Conservation (phyloP, 2,329 filamentous ascomycete genomes). For the Truncatella angustata region DNA sequence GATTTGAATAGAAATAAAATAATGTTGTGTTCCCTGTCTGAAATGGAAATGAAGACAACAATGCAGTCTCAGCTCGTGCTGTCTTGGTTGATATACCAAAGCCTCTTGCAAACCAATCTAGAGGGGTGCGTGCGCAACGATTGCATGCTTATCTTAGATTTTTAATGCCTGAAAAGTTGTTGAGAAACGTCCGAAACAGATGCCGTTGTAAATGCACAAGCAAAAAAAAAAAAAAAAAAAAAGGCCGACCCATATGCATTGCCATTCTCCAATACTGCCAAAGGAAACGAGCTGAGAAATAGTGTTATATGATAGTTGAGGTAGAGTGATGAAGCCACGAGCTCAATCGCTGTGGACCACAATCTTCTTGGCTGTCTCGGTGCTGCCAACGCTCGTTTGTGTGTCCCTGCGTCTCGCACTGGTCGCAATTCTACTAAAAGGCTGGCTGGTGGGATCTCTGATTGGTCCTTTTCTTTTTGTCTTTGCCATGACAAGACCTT, state of each 20-base stretch:
- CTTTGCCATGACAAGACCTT: slow-evolving; percentile 53
- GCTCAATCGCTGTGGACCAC: slow-evolving; percentile 32
- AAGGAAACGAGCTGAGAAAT: background rate
- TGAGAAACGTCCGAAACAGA: background rate
- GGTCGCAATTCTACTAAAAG: slow-evolving; percentile 28
- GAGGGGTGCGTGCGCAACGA: background rate
- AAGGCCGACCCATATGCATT: background rate
- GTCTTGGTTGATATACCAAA: background rate
- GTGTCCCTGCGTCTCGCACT: slow-evolving; percentile 53
- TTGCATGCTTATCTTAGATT: background rate
- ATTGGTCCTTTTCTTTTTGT: slow-evolving; percentile 41
- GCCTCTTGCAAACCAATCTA: too few relatives aligned
- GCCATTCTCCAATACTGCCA: background rate
- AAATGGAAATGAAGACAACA: background rate
- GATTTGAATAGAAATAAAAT: background rate
- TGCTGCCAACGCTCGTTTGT: slow-evolving; percentile 59
- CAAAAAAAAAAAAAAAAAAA: background rate
- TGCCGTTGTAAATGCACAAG: background rate
- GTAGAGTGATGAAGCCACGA: background rate
- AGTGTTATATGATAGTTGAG: too few relatives aligned
- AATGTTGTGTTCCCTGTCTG: background rate
- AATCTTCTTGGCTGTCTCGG: slow-evolving; percentile 63
- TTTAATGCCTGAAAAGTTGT: background rate
- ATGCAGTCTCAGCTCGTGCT: background rate
- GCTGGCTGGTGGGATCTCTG: slow-evolving; percentile 26